A percentile compares a stretch with the other conserved stretches of the same genome.
Conservation (phyloP, 225 moss, liverwort and hornwort species). For the Anthoceros angustus region DNA sequence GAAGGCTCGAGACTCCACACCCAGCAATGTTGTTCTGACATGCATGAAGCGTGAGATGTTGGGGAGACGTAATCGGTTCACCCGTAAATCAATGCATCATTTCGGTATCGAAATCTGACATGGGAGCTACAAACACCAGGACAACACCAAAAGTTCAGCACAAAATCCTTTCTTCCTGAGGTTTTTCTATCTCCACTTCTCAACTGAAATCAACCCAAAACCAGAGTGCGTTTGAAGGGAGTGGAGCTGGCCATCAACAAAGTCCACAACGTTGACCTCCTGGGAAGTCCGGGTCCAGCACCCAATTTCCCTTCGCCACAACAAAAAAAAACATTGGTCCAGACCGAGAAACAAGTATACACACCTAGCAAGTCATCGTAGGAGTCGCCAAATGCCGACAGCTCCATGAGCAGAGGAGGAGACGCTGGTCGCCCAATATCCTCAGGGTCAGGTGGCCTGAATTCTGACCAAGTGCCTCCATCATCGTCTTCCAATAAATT, state of each 20-base stretch:
- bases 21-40: background rate
- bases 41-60: slow-evolving; percentile 5
- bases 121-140: slow-evolving; percentile 24
- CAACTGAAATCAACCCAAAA: too few species aligned
- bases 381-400: slow-evolving; percentile 26
- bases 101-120: slow-evolving; percentile 33
- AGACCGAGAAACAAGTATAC: slow-evolving; percentile 1
- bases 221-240: too few species aligned
- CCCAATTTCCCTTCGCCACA: background rate
- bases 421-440: slow-evolving; percentile 19
- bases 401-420: slow-evolving; percentile 32
- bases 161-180: background rate
- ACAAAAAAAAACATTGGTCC: background rate
- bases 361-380: slow-evolving; percentile 32
- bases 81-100: slow-evolving; percentile 3
- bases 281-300: background rate
- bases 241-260: too few species aligned
- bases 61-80: background rate
- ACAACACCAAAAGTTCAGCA: slow-evolving; percentile 4
- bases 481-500: slow-evolving; percentile 14
- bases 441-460: slow-evolving; percentile 20
- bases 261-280: too few species aligned
- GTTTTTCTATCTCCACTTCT: too few species aligned
- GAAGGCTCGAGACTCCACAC: background rate
- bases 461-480: slow-evolving; percentile 20